phyloP scores from a whole-genome alignment of 805 yeast species.

The Cyberlindnera suaveolens region DNA sequence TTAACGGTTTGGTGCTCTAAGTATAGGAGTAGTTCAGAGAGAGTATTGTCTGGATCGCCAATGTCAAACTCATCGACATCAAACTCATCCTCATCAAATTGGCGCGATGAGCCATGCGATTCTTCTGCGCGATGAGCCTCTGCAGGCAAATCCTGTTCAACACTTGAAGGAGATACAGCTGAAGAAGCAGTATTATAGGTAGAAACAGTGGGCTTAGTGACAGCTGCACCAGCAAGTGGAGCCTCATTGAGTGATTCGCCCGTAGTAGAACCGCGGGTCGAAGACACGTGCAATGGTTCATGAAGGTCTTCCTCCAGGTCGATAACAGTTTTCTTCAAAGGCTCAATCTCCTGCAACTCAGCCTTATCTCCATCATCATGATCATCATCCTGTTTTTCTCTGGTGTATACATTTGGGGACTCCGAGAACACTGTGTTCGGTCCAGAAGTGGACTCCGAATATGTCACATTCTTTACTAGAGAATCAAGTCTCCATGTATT shows the following conservation, averaged over 20 bases:
- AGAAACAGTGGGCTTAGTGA: no score
- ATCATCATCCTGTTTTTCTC: not conserved
- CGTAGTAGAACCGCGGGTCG: no score
- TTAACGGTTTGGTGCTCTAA: slow-evolving; percentile 91
- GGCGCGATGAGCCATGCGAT: slow-evolving; percentile 1
- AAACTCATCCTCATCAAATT: slow-evolving; percentile 34
- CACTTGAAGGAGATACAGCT: not conserved
- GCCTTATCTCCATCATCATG: no score
- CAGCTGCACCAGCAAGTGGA: no score
- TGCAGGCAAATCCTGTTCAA: not conserved
- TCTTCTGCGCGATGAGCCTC: slow-evolving; percentile 1
- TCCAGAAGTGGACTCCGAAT: not conserved
- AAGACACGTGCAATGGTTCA: no score
- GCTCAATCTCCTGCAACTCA: not conserved
- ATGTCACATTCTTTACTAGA: not conserved
- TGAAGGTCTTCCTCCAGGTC: no score
- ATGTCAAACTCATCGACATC: slow-evolving; percentile 73
- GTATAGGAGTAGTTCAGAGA: slow-evolving; percentile 75
- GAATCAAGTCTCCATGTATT: slow-evolving; percentile 2
- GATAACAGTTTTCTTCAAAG: no score
- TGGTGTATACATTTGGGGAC: not conserved
- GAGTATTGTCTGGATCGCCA: slow-evolving; percentile 82
- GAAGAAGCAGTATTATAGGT: no score
- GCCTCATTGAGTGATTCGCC: no score
- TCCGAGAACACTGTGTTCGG: not conserved